A percentile compares a stretch with the other conserved stretches of the same genome.
These are phyloP conservation scores for Ceratocystiopsis brevicomis DNA, from an alignment of 2,329 filamentous ascomycete genomes.

Conservation along the genomic window DNA sequence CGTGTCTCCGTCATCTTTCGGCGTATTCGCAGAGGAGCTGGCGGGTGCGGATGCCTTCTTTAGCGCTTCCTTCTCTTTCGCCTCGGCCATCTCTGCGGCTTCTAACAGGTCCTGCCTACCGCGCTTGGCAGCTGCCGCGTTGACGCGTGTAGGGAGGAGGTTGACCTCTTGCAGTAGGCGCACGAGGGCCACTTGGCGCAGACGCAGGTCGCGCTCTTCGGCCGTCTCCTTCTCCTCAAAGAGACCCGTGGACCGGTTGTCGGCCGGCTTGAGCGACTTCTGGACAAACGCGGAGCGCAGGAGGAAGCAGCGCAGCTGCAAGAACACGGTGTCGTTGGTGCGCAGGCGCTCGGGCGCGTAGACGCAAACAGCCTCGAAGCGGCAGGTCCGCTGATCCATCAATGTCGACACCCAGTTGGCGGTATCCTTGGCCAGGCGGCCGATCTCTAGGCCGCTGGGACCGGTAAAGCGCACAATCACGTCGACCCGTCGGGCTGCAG, in stretches of 20 bases:
- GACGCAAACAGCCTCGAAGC: constrained; percentile 72
- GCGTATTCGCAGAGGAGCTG: too few species aligned
- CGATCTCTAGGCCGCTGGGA: constrained; percentile 58
- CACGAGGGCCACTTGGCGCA: constrained; percentile 75
- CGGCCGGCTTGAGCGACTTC: constrained; percentile 38
- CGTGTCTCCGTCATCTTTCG: constrained; percentile 14
- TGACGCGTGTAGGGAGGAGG: constrained; percentile 55
- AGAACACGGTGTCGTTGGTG: constrained; percentile 85
- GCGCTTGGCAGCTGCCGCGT: constrained; percentile 54
- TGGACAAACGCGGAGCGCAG: constrained; percentile 55
- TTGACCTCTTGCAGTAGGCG: constrained; percentile 81
- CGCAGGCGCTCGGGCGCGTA: constrained; percentile 70
- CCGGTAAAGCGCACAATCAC: constrained; percentile 87
- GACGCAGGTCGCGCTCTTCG: constrained; percentile 65
- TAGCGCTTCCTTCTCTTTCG: constrained; percentile 39
- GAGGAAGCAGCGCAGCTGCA: constrained; percentile 68
- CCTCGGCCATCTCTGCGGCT: constrained; percentile 76
- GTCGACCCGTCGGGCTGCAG: constrained; percentile 52
- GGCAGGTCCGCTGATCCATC: constrained; percentile 76
- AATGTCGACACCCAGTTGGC: constrained; percentile 85
- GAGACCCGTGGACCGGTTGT: constrained; percentile 52
- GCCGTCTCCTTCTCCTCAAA: constrained; percentile 73
- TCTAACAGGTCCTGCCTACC: constrained; percentile 69
- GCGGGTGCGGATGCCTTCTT: constrained; percentile 11
- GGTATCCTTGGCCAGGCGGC: constrained; percentile 67